Conservation (phyloP, 1,284 basidiomycete species). For the Sphagnurus paluster region DNA sequence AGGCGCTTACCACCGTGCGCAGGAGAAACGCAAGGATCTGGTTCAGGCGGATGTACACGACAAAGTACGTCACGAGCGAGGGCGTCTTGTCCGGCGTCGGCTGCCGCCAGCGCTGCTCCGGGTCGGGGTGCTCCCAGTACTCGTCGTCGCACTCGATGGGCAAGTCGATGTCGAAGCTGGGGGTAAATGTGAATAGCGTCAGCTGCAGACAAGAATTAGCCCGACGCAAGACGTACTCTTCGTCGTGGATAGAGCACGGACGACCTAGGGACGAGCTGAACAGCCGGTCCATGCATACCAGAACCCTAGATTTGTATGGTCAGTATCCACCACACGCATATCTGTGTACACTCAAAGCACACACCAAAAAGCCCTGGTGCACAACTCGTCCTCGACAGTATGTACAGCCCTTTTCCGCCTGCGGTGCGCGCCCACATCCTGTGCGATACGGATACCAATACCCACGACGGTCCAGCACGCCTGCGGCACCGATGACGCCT, state of each 20-base stretch:
- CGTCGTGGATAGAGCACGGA: conserved; percentile 73
- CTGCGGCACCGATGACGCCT: conserved; percentile 28
- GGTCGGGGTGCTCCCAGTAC: conserved; percentile 53
- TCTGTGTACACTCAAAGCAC: conserved; percentile 2
- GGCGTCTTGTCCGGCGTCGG: conserved; percentile 44
- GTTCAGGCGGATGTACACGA: conserved; percentile 51
- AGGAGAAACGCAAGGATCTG: conserved; percentile 60
- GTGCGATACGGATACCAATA: conserved; percentile 37
- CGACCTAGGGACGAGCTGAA: conserved; percentile 72
- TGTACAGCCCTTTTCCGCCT: conserved; percentile 35
- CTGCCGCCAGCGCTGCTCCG: conserved; percentile 44
- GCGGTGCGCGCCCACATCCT: conserved; percentile 50
- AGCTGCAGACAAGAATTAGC: background rate
- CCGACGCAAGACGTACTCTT: conserved; percentile 56
- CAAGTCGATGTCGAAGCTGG: conserved; percentile 65
- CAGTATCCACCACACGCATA: conserved; percentile 1
- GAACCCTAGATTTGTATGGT: conserved; percentile 39
- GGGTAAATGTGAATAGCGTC: background rate
- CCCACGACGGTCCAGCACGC: conserved; percentile 32
- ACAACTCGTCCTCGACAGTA: conserved; percentile 55
- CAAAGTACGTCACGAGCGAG: conserved; percentile 49
- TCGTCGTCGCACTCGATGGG: conserved; percentile 71
- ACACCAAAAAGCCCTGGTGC: conserved; percentile 75
- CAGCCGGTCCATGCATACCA: conserved; percentile 59
- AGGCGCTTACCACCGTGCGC: conserved; percentile 37